phyloP scores from a whole-genome alignment of 768 basidiomycete species.

The Termitomyces sp. region DNA sequence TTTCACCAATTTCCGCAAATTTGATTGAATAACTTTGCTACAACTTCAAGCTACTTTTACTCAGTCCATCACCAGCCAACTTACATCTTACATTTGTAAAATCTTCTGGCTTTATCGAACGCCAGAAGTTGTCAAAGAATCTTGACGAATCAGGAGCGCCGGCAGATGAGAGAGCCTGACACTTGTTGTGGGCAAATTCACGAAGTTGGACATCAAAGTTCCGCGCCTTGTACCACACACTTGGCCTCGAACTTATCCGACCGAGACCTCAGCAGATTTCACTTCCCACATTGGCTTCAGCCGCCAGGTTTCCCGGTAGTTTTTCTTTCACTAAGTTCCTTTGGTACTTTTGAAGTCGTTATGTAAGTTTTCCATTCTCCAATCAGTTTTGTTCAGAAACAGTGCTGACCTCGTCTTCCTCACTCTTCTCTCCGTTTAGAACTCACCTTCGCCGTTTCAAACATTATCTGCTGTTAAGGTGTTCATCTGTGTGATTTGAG shows the following conservation, averaged over 20 bases:
- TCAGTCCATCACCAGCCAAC: conserved; percentile 13
- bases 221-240: conserved; percentile 9
- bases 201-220: conserved; percentile 15
- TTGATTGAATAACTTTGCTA: conserved; percentile 6
- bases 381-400: conserved; percentile 7
- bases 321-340: conserved; percentile 7
- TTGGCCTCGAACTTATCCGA: conserved; percentile 9
- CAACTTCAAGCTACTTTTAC: conserved; percentile 10
- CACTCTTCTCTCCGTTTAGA: conserved; percentile 5
- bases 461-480: neutral
- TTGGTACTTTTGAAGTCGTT: conserved; percentile 15
- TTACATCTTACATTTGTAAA: conserved; percentile 9
- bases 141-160: conserved; percentile 10
- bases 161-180: conserved; percentile 14
- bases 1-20: conserved; percentile 4
- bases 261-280: conserved; percentile 4
- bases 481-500: conserved; percentile 13
- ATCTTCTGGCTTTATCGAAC: conserved; percentile 11
- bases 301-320: conserved; percentile 5
- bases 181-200: conserved; percentile 16
- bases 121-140: conserved; percentile 10
- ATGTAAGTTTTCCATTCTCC: conserved; percentile 26
- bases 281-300: conserved; percentile 1
- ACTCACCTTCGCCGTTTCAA: conserved; percentile 1
- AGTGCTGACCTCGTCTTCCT: conserved; percentile 11